These are phyloP conservation scores for Russula lepida DNA, from an alignment of 768 basidiomycete species.

Conservation along the genomic window DNA sequence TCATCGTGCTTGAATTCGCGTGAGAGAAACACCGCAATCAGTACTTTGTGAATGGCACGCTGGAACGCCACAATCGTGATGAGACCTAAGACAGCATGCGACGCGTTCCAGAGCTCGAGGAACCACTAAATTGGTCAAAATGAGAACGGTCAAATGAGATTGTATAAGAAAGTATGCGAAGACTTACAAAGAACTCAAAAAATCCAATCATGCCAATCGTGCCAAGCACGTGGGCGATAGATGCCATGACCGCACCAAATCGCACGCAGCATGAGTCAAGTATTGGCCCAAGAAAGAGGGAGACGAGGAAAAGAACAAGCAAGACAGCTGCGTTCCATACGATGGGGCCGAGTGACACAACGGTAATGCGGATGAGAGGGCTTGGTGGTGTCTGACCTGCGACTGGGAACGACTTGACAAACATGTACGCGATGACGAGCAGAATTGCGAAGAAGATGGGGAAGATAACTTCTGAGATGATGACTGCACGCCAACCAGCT, in stretches of 20 bases:
- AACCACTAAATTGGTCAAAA: slow-evolving; percentile 58
- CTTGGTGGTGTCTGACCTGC: slow-evolving; percentile 61
- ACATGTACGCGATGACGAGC: slow-evolving; percentile 86
- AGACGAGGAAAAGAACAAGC: slow-evolving; percentile 80
- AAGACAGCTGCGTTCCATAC: slow-evolving; percentile 91
- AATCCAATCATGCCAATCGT: slow-evolving; percentile 84
- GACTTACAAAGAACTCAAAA: slow-evolving; percentile 89
- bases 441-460: slow-evolving; percentile 78
- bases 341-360: slow-evolving; percentile 89
- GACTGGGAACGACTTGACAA: slow-evolving; percentile 80
- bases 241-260: slow-evolving; percentile 90
- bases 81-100: slow-evolving; percentile 90
- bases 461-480: slow-evolving; percentile 82
- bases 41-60: slow-evolving; percentile 85
- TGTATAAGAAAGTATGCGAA: background rate
- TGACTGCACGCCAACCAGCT: slow-evolving; percentile 84
- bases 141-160: background rate
- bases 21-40: slow-evolving; percentile 89
- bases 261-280: slow-evolving; percentile 73
- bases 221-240: slow-evolving; percentile 75
- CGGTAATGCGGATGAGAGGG: slow-evolving; percentile 85
- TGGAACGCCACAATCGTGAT: slow-evolving; percentile 86
- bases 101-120: slow-evolving; percentile 93
- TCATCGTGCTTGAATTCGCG: slow-evolving; percentile 99
- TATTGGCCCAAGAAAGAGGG: slow-evolving; percentile 89